Percentiles rank a stretch among this genome's conserved stretches.
Evolutionary conservation across 2,329 filamentous ascomycete species (phyloP).

Genomic region (Pseudopyrenochaeta lycopersici): DNA sequence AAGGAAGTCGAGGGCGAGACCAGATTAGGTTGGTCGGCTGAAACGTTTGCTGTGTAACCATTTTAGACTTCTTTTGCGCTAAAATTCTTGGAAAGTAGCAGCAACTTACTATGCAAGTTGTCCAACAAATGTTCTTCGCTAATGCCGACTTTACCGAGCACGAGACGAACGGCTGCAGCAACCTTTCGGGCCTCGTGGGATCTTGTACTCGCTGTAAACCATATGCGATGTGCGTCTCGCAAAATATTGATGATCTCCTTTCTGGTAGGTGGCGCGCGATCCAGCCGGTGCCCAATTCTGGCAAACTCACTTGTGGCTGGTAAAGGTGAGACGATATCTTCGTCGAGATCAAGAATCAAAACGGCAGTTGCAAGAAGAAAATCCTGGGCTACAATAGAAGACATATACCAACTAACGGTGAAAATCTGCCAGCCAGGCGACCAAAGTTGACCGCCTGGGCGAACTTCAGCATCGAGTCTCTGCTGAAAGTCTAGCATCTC

Average conservation of each 20-base stretch:
- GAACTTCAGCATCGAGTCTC: conserved; percentile 53
- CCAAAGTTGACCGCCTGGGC: conserved; percentile 49
- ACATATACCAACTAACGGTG: conserved; percentile 55
- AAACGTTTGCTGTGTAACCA: conserved; percentile 2
- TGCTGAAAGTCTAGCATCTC: conserved; percentile 56
- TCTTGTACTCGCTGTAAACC: conserved; percentile 31
- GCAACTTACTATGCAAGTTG: conserved; percentile 13
- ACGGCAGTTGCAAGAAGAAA: conserved; percentile 60
- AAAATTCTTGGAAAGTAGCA: no score
- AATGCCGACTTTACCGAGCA: conserved; percentile 33
- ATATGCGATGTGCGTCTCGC: conserved; percentile 31
- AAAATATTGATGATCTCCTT: conserved; percentile 35
- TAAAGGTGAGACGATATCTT: conserved; percentile 30
- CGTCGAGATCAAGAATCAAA: conserved; percentile 55
- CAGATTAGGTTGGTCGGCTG: conserved; percentile 2
- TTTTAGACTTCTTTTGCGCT: background rate
- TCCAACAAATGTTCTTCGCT: background rate
- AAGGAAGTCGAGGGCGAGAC: conserved; percentile 23
- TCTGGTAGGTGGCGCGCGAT: conserved; percentile 30
- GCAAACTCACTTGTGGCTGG: background rate
- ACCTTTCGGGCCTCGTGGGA: conserved; percentile 45
- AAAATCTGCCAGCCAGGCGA: conserved; percentile 42
- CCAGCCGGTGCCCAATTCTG: conserved; percentile 24
- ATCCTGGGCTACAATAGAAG: conserved; percentile 55
- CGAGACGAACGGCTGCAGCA: conserved; percentile 35